phyloP scores from a whole-genome alignment of 1,284 basidiomycete genomes.

The Hymenochaete sp. region DNA sequence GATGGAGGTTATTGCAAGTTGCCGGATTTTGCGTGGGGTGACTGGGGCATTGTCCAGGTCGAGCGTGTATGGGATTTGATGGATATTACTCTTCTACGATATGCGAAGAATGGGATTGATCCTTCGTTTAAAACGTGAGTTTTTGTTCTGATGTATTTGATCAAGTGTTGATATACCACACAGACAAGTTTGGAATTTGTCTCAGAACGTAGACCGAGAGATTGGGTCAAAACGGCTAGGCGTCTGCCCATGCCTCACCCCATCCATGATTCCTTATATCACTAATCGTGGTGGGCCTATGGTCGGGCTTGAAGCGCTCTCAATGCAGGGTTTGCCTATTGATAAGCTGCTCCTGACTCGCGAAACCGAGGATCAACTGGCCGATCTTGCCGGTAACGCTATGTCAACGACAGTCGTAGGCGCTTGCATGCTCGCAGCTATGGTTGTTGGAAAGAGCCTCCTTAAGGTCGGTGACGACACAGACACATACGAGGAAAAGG shows the following conservation, averaged over 20 bases:
- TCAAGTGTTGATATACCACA: slow-evolving; percentile 7
- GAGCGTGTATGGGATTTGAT: slow-evolving; percentile 92
- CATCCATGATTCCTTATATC: slow-evolving; percentile 94
- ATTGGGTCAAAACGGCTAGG: slow-evolving; percentile 76
- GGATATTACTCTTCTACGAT: slow-evolving; percentile 83
- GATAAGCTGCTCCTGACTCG: slow-evolving; percentile 87
- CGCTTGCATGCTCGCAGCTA: slow-evolving; percentile 77
- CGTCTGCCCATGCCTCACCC: slow-evolving; percentile 87
- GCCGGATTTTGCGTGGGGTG: slow-evolving; percentile 88
- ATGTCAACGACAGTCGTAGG: slow-evolving; percentile 97
- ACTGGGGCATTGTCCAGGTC: slow-evolving; percentile 87
- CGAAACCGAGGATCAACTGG: slow-evolving; percentile 89
- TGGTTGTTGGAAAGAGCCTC: slow-evolving; percentile 58
- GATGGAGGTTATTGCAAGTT: slow-evolving; percentile 86
- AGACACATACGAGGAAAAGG: slow-evolving; percentile 55
- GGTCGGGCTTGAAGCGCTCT: slow-evolving; percentile 86
- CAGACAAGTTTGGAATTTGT: slow-evolving; percentile 92
- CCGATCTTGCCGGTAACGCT: slow-evolving; percentile 91
- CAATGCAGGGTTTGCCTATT: slow-evolving; percentile 89
- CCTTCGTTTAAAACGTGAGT: slow-evolving; percentile 80
- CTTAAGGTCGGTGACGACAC: slow-evolving; percentile 56
- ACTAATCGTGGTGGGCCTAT: slow-evolving; percentile 95
- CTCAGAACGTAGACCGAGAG: slow-evolving; percentile 90
- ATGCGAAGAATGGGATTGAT: slow-evolving; percentile 74
- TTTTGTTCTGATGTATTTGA: slow-evolving; percentile 2